Conservation (phyloP, 2,329 filamentous ascomycete genomes). For the Pezizomycotina sp. region DNA sequence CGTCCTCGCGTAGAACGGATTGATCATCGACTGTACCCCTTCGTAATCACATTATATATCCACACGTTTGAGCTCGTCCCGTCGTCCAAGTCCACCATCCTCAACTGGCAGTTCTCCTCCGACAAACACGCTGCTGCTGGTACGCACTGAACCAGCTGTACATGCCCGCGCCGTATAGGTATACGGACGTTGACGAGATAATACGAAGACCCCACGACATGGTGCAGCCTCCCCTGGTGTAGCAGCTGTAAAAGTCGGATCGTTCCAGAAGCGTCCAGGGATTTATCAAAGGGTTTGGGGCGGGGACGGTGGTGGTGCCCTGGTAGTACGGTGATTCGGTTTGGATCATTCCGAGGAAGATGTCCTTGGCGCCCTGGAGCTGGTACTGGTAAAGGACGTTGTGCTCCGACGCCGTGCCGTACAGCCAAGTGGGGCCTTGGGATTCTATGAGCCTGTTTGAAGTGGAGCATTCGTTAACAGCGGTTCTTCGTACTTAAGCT, state of each 20-base stretch:
- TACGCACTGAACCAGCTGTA: slow-evolving; percentile 26
- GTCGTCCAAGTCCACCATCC: slow-evolving; percentile 1
- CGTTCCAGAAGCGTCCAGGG: too few relatives aligned
- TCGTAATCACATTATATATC: slow-evolving; percentile 2
- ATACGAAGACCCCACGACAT: slow-evolving; percentile 29
- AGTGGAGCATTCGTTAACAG: too few relatives aligned
- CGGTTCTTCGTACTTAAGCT: too few relatives aligned
- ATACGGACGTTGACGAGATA: slow-evolving; percentile 10
- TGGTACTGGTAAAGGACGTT: slow-evolving; percentile 56
- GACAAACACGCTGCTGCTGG: slow-evolving; percentile 5
- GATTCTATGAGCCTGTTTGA: too few relatives aligned
- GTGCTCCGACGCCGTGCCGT: slow-evolving; percentile 50
- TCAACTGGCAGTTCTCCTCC: slow-evolving; percentile 2
- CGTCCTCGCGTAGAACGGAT: not conserved
- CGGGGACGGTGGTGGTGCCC: slow-evolving; percentile 42
- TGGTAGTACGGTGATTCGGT: slow-evolving; percentile 59
- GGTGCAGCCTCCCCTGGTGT: slow-evolving; percentile 20
- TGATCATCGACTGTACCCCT: slow-evolving; percentile 6
- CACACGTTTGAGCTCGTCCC: slow-evolving; percentile 6
- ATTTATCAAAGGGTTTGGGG: slow-evolving; percentile 37
- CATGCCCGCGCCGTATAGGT: slow-evolving; percentile 19
- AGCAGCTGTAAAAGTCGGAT: slow-evolving; percentile 29
- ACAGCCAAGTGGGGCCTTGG: slow-evolving; percentile 40
- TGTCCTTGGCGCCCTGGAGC: slow-evolving; percentile 41
- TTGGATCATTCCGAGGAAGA: slow-evolving; percentile 49